Evolutionary conservation across 768 basidiomycete species (phyloP), one percentile per base, ranked within the genome.

Genomic region (Auricularia sp.): DNA sequence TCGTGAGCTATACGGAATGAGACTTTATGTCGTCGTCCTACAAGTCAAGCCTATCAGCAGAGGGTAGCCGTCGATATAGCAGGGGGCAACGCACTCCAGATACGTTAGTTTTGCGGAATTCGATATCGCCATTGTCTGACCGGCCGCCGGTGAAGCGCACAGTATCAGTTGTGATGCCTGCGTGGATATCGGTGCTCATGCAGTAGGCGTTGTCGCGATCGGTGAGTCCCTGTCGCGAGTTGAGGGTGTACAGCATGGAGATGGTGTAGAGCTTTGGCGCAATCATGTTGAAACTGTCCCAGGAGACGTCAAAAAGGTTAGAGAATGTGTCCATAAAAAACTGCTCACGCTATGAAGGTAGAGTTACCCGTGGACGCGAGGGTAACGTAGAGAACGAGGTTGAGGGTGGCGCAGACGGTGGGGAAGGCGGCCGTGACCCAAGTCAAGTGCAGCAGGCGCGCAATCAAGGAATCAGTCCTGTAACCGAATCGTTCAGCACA

Each of bases 221-320:
- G 63, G 14, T 59, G 63, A 51, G 63, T 11, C 33, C 59, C 53
- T 64, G 34, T 23, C 63, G 63, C 23, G 58, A 7, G 63, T 64
- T 64, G 63, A 64, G 63, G 16, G 63, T 64, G 63, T 64, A 64
- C 16, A 64, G 23, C 10, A 58, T 43, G 33, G 63, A 64, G 53
- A 64, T n/a, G 51, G 63, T 56, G 63, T 64, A 64, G 5, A 64
- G 54, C 63, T 58, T 64, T 5, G 63, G 63, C 51, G 53, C 21
- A 18, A 64, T 47, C 53, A 64, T 56, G 54, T 64, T 64, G 23
- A 64, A 64, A 6, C 47, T 51, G 47, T 7, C 39, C 7, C 8
- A 14, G 39, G 1, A 42, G 39, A 42, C 39, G 39, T 42, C 39
- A 42, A 42, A 7, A 8, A 14, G 39, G 39, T 14, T 1, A 42